Evolutionary conservation across 257 asterid genomes (phyloP).

Genomic region (Solanum clarkiae): DNA sequence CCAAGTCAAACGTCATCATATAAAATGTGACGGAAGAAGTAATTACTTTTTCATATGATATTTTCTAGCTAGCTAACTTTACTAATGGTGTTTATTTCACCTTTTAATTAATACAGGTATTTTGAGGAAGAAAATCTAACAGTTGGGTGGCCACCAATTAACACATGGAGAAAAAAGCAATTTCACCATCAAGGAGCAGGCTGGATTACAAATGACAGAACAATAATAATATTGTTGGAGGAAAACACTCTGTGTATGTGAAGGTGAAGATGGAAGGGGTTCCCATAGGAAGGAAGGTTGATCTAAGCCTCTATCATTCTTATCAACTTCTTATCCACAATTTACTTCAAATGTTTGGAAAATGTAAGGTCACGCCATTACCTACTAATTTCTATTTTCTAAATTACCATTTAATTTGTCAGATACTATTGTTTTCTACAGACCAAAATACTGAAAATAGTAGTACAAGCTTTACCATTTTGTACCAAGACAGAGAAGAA

Average conservation of each 20-base stretch:
- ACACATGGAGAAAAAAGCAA: constrained; percentile 19
- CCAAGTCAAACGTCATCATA: too few species aligned
- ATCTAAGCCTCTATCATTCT: constrained; percentile 23
- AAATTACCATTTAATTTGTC: too few species aligned
- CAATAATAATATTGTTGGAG: not conserved
- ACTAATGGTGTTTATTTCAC: not conserved
- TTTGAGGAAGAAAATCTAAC: constrained; percentile 5
- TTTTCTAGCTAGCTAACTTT: not conserved
- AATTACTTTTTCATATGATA: too few species aligned
- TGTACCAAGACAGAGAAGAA: constrained; percentile 51
- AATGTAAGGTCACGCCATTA: constrained; percentile 11
- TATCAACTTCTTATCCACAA: constrained; percentile 17
- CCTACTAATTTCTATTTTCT: too few species aligned
- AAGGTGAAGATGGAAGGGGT: constrained; percentile 61
- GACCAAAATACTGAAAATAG: constrained; percentile 12
- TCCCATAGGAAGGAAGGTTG: constrained; percentile 37
- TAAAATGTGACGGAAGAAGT: too few species aligned
- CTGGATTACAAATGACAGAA: not conserved
- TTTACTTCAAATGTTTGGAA: constrained; percentile 34
- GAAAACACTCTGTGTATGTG: constrained; percentile 18
- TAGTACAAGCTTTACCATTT: constrained; percentile 17
- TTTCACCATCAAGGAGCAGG: constrained; percentile 7
- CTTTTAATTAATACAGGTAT: not conserved
- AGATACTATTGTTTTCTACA: not conserved
- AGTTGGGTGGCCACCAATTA: constrained; percentile 41